Base-by-base conservation (phyloP, 2,329 filamentous ascomycete genomes). In the Metarhizium album region DNA sequence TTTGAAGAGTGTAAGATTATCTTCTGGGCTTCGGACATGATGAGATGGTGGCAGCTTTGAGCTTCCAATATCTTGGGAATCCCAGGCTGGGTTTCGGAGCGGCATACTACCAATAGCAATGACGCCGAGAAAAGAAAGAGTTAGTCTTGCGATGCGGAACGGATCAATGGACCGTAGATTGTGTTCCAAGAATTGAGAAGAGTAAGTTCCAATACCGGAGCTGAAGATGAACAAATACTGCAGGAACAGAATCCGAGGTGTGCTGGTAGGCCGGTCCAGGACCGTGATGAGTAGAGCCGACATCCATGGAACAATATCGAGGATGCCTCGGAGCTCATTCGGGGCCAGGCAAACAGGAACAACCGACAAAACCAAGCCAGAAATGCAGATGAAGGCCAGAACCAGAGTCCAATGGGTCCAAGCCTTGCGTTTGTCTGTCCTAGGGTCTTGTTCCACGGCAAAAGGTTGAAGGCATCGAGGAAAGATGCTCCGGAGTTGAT, bases 1-100 rank as follows among this genome's bases (percentile, higher is more conserved):
- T 57, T 90, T 86, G 78, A 87, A 90, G 1, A 90, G 71, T 0
- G 77, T 86, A 23, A 95, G 64, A 55, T 86, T 82, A 58, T 95
- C 90, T 64, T 95, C 90, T 0, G 90, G 74, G 37, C 77, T 81
- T 50, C 88, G 83, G n/a, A 86, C 55, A 14, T 62, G 56, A 24
- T 59, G 57, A 2, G 60, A 66, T 0, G 67, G 67, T 5, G 60
- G 50, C 1, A 54, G 50, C 18, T 52, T 52, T 3, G 56, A 13
- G 45, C 54, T 63, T 46, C 63, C 67, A 18, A 70, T 70, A 2
- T 66, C 58, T 2, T 58, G 49, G 0, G 54, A 45, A 4, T 60
- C 64, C 65, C 67, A 69, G 2, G 60, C 57, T 1, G 67, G 67
- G 13, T 68, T 59, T 2, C 67, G 63, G 1, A 70, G 53, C 1